Conservation (phyloP, 2,329 filamentous ascomycete species). For the Aspergillus hiratsukae region DNA sequence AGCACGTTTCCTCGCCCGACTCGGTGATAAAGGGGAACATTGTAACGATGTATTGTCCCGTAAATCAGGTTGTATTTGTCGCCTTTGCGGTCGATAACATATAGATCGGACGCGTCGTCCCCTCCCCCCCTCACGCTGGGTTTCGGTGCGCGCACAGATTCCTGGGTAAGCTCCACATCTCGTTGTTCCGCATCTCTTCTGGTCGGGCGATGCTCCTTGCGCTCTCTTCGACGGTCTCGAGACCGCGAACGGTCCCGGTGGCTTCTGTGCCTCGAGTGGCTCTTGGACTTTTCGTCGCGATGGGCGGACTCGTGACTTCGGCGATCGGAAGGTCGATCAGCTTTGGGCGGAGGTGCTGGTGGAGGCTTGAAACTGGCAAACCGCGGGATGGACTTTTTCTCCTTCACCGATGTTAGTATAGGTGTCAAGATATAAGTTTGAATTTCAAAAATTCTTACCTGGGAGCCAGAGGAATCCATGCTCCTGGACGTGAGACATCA, state of each 20-base stretch:
- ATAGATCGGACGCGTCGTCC: slow-evolving; percentile 38
- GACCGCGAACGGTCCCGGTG: slow-evolving; percentile 23
- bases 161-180: slow-evolving; percentile 4
- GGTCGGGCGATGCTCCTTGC: slow-evolving; percentile 9
- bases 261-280: slow-evolving; percentile 20
- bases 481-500: slow-evolving; percentile 20
- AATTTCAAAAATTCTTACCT: slow-evolving; percentile 24
- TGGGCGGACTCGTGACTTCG: slow-evolving; percentile 16
- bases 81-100: slow-evolving; percentile 66
- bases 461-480: slow-evolving; percentile 33
- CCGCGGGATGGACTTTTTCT: slow-evolving; percentile 55
- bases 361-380: slow-evolving; percentile 70
- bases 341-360: slow-evolving; percentile 17
- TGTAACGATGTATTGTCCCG: slow-evolving; percentile 67
- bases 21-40: slow-evolving; percentile 67
- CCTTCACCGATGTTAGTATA: slow-evolving; percentile 18
- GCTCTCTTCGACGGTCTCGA: slow-evolving; percentile 13
- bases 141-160: slow-evolving; percentile 4
- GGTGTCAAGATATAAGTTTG: neutral
- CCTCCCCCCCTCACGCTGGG: slow-evolving; percentile 10
- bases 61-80: slow-evolving; percentile 73
- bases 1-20: slow-evolving; percentile 66
- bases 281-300: slow-evolving; percentile 19
- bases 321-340: slow-evolving; percentile 18
- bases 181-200: slow-evolving; percentile 9